phyloP scores from a whole-genome alignment of 768 basidiomycete species.

The Arthromyces matolae region DNA sequence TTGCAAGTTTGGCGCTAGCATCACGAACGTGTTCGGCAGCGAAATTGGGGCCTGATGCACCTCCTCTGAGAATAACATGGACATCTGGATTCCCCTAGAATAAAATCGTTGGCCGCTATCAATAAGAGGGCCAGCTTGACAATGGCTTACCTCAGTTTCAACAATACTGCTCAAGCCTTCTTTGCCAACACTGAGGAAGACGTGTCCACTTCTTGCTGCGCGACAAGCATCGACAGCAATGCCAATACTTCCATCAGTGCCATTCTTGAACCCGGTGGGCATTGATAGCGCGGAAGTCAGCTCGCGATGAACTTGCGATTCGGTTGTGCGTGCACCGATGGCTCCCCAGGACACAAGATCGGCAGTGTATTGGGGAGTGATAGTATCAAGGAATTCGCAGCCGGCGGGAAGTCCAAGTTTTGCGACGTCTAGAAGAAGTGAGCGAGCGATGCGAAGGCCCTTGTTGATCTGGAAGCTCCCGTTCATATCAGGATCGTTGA shows the following conservation, averaged over 20 bases:
- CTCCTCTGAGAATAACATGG: slow-evolving; percentile 93
- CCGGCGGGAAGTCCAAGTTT: slow-evolving; percentile 90
- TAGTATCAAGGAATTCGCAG: slow-evolving; percentile 90
- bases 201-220: slow-evolving; percentile 85
- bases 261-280: slow-evolving; percentile 98
- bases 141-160: slow-evolving; percentile 82
- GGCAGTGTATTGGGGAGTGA: slow-evolving; percentile 79
- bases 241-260: slow-evolving; percentile 88
- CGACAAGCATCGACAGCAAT: slow-evolving; percentile 96
- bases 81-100: slow-evolving; percentile 83
- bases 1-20: slow-evolving; percentile 67
- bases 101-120: slow-evolving; percentile 3
- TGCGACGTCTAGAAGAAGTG: slow-evolving; percentile 82
- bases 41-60: slow-evolving; percentile 88
- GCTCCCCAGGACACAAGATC: slow-evolving; percentile 92
- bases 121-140: too few species aligned
- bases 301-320: slow-evolving; percentile 91
- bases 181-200: slow-evolving; percentile 96
- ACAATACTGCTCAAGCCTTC: slow-evolving; percentile 93
- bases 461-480: slow-evolving; percentile 94
- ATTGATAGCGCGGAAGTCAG: slow-evolving; percentile 84
- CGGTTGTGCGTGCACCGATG: slow-evolving; percentile 90
- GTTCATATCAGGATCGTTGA: slow-evolving; percentile 96
- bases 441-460: slow-evolving; percentile 85
- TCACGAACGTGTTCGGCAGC: slow-evolving; percentile 73